phyloP scores from a whole-genome alignment of 371 early-diverging fungal genomes.

The Mortierella sp. region DNA sequence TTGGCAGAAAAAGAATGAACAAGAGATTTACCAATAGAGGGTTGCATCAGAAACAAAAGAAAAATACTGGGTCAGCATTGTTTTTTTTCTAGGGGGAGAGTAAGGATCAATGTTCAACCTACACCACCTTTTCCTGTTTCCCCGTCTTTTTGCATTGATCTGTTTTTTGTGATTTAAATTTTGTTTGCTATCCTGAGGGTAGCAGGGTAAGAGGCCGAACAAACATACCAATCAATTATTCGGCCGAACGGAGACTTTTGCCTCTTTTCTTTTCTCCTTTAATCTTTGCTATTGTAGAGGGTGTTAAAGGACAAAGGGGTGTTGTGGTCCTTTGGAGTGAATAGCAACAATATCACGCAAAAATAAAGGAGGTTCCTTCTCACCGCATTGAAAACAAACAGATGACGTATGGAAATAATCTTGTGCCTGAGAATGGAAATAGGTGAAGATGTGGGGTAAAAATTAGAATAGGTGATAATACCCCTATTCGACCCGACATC shows the following conservation, averaged over 20 bases:
- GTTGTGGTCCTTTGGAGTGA: constrained; percentile 8
- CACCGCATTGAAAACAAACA: too few species aligned
- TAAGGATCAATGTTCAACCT: not conserved
- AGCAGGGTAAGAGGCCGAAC: not conserved
- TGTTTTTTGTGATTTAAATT: not conserved
- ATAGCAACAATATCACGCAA: not conserved
- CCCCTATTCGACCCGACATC: constrained; percentile 1
- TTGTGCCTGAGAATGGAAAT: constrained; percentile 10
- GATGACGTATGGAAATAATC: not conserved
- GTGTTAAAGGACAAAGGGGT: not conserved
- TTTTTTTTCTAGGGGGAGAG: not conserved
- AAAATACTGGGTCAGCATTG: not conserved
- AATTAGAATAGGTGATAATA: not conserved
- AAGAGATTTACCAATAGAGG: not conserved
- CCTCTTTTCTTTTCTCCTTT: not conserved
- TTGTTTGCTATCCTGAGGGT: not conserved
- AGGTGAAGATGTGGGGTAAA: not conserved
- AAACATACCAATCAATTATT: not conserved
- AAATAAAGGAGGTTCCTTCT: not conserved
- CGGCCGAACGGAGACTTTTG: constrained; percentile 3
- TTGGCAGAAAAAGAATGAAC: not conserved
- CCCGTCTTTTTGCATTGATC: not conserved
- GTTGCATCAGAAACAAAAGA: not conserved
- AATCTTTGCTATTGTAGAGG: not conserved
- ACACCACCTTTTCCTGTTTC: not conserved